Evolutionary conservation across 75 land plant species (phyloP), one percentile per base, ranked within the genome.

Genomic region (Selaginella tamariscina): DNA sequence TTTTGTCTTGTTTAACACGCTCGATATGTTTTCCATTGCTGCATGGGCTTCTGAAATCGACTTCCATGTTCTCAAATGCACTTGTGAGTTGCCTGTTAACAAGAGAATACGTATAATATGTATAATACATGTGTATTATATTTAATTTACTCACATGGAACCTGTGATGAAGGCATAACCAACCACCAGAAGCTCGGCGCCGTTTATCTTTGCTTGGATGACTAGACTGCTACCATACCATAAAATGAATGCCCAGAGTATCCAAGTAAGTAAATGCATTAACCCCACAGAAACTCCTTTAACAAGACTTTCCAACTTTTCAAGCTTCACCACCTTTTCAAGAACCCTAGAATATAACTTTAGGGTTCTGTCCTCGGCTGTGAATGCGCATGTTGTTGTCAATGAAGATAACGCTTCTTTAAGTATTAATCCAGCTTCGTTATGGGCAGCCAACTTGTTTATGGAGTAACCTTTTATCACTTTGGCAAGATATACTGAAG

Each of bases 21-120:
- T 74, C 39, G 24, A 78, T 78, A 78, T 78, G 1, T 55, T 55
- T 32, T 49, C 28, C 28, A 54, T 76, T 28, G 80, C 79, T 2
- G 28, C 63, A 21, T 66, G 32, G 20, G 67, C 77, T 28, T 77
- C 79, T 0, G 32, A 24, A 31, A 77, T 44, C 21, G n/a, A 29
- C 27, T 57, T 44, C 74, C 31, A 56, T 66, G 28, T 74, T 30
- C 2, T 66, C 56, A 27, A 56, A 27, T 54, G 77, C 79, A 27
- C 31, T 33, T n/a, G 67, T 67, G 0, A 54, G 0, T 0, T 26
- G 11, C 30, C 71, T 73, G 22, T 1, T 20, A 2, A 5, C 5
- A 8, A n/a, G 15, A 9, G 20, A 22, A 59, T 9, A 9, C 49
- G 49, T 5, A 39, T 15, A 39, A 5, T 15, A 39, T 39, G 49